Base-by-base conservation (phyloP, 2,329 filamentous ascomycete genomes). In the Stemphylium vesicarium region DNA sequence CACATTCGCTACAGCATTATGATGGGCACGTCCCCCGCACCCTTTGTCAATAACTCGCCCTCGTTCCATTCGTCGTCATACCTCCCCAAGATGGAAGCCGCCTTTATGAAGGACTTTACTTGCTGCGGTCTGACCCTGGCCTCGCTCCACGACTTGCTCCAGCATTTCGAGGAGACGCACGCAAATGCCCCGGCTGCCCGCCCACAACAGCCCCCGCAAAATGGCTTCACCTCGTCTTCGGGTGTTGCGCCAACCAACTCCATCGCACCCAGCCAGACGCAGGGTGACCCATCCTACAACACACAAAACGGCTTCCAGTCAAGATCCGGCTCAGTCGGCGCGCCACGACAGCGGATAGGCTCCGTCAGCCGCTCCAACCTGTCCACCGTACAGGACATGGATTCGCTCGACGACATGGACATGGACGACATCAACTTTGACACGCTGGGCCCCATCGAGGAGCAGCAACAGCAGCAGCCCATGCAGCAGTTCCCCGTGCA, bases 1-100 rank as follows among this genome's bases (percentile, higher is more conserved):
- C 59, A 16, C n/a, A 15, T 16, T 31, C 12, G 40, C 29, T 35
- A 65, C 74, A 97, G 92, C 76, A 93, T 97, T 72, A 88, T 96
- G 74, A 97, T 97, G 91, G 93, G 95, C 69, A 97, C 92, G 15
- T 98, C 95, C n/a, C 95, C 95, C 10, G 96, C 94, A 71, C 83
- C 86, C 56, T 87, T 84, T 53, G 64, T 62, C 54, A 85, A 93
- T 68, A 89, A 93, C 75, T 96, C 93, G n/a, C 92, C 95, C 0
- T 97, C 94, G 1, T 96, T 92, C 69, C 94, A 98, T 77, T 98
- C 94, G 1, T 96, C 93, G 6, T 98, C 95, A 22, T 98, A 98
- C 74, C 85, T 97, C 1, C 94, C 93, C 9, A 97, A 96, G 77
- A 87, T 97, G 72, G 95, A 99, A 77, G 94, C 94, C 58, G 95